A percentile compares a stretch with the other conserved stretches of the same genome.
Evolutionary conservation across 225 moss, liverwort and hornwort species (phyloP).

Genomic region (Asterella californica): DNA sequence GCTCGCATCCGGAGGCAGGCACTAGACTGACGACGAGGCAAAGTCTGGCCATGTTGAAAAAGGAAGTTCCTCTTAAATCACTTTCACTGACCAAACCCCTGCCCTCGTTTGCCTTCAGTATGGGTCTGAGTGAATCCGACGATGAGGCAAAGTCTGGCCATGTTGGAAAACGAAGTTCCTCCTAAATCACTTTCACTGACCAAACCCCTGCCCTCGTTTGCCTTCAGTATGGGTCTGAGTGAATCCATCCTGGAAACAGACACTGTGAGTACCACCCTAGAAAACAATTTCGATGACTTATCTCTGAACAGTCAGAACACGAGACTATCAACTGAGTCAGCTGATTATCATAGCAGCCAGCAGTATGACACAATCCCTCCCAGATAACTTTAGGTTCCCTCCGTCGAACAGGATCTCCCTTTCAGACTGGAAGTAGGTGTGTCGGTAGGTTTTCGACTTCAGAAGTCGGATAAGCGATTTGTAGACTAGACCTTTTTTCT

Average conservation of each 20-base stretch:
- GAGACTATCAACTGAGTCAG: background rate
- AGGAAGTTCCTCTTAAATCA: constrained; percentile 12
- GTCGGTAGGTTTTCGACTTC: no score
- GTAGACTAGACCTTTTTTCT: no score
- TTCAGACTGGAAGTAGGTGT: no score
- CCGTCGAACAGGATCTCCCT: no score
- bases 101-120: background rate
- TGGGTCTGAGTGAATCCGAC: background rate
- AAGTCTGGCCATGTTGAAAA: constrained; percentile 22
- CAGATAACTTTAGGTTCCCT: no score
- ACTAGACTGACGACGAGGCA: constrained; percentile 26
- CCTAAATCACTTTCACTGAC: constrained; percentile 3
- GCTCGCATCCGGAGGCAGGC: constrained; percentile 19
- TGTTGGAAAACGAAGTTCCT: constrained; percentile 22
- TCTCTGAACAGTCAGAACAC: background rate
- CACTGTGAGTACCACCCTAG: background rate
- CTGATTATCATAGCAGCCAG: background rate
- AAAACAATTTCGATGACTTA: background rate
- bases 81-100: constrained; percentile 11
- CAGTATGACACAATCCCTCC: background rate
- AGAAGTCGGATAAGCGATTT: no score
- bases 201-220: constrained; percentile 9
- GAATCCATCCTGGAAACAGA: background rate
- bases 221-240: background rate
- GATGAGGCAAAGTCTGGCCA: constrained; percentile 21